phyloP scores from a whole-genome alignment of 805 yeast genomes.

The Schwanniomyces sp. region DNA sequence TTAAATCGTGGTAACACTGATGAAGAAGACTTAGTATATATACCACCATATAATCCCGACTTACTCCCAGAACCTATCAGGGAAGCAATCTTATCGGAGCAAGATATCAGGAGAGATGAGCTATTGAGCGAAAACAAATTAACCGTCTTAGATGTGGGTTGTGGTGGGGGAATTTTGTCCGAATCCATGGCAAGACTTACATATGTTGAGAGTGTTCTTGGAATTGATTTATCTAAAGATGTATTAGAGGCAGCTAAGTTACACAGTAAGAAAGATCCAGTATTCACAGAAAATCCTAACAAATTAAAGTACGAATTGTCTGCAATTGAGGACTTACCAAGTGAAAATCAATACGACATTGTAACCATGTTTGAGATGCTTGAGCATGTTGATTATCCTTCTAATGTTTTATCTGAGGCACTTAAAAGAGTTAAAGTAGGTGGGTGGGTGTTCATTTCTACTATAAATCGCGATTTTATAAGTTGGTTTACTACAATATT shows the following conservation, averaged over 20 bases:
- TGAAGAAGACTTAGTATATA: constrained; percentile 51
- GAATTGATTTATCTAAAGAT: constrained; percentile 82
- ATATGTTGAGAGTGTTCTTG: constrained; percentile 63
- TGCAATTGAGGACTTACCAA: constrained; percentile 60
- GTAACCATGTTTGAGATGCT: constrained; percentile 92
- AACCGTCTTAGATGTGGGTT: constrained; percentile 82
- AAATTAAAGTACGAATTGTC: constrained; percentile 61
- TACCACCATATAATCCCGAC: constrained; percentile 75
- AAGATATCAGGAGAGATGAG: constrained; percentile 45
- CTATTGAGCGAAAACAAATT: constrained; percentile 37
- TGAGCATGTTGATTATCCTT: constrained; percentile 90
- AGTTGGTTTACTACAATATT: constrained; percentile 93
- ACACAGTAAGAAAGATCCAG: constrained; percentile 70
- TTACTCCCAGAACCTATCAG: constrained; percentile 62
- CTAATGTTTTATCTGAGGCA: constrained; percentile 68
- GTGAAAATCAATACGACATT: constrained; percentile 58
- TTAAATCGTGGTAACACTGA: constrained; percentile 33
- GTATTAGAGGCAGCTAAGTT: constrained; percentile 76
- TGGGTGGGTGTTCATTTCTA: constrained; percentile 84
- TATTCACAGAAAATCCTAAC: constrained; percentile 31
- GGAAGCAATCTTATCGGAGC: constrained; percentile 47
- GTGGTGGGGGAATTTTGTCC: constrained; percentile 96
- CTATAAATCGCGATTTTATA: constrained; percentile 84
- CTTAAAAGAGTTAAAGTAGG: constrained; percentile 69
- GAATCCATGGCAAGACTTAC: constrained; percentile 83